Conservation (phyloP, 306 rosid species). For the Alnus glutinosa region DNA sequence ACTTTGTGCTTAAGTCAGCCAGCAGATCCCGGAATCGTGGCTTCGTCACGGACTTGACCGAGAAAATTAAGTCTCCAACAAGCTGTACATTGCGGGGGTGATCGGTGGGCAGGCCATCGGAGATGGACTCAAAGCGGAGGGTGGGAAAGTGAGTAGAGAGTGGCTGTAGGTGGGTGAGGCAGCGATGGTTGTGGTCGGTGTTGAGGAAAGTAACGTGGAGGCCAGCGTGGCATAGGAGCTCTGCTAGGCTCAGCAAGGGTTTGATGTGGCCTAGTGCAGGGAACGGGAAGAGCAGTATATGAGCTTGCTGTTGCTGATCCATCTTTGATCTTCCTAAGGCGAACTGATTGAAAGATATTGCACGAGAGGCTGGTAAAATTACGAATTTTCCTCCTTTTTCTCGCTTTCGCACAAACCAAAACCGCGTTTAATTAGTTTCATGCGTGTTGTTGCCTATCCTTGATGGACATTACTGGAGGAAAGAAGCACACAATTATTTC, state of each 20-base stretch:
- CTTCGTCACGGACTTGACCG: neutral
- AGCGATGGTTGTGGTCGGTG: slow-evolving; percentile 17
- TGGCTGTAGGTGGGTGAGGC: neutral
- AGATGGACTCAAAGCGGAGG: slow-evolving; percentile 17
- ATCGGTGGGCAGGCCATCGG: slow-evolving; percentile 20
- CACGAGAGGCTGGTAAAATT: too few species aligned
- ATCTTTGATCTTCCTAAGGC: too few species aligned
- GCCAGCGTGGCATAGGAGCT: slow-evolving; percentile 20
- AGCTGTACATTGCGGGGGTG: neutral
- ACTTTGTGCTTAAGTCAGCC: too few species aligned
- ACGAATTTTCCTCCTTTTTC: too few species aligned
- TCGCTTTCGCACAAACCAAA: too few species aligned
- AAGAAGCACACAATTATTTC: too few species aligned
- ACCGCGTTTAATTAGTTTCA: too few species aligned
- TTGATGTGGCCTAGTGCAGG: slow-evolving; percentile 26
- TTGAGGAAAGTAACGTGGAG: slow-evolving; percentile 24
- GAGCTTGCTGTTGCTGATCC: neutral
- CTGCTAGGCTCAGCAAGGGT: slow-evolving; percentile 23
- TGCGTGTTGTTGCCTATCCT: too few species aligned
- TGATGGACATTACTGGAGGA: too few species aligned
- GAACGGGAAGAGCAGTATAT: slow-evolving; percentile 17
- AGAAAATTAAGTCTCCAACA: too few species aligned
- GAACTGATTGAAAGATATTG: too few species aligned
- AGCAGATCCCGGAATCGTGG: neutral
- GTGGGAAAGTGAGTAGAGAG: slow-evolving; percentile 19